Base-by-base conservation (phyloP, 495 filamentous ascomycete genomes). In the Neurospora sp. region DNA sequence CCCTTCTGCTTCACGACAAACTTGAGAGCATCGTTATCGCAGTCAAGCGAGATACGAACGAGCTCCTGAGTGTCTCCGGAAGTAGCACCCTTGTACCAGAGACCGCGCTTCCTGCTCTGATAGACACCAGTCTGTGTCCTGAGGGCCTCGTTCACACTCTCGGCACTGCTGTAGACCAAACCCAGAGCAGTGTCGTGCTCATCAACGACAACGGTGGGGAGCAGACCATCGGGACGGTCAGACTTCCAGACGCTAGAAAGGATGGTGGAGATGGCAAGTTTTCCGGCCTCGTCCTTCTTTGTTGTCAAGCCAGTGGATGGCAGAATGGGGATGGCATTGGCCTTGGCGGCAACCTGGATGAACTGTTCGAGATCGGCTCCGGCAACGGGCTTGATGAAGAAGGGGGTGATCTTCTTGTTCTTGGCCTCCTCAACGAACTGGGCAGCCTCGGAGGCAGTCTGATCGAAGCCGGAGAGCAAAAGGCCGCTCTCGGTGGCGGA, bases 31-130 rank as follows among this genome's bases (percentile, higher is more conserved):
- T 99, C 96, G 72, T 90, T 89, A 79, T 99, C 96, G 81, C 96
- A 99, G 78, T 99, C 96, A 35, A 92, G 82, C 4, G 92, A 90
- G 75, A 99, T 89, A 42, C 88, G 89, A 31, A 98, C 86, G 70
- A 99, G 83, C 79, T 98, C 90, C 80, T 99, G 96, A 2, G 91
- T 91, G 80, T 98, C 94, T 37, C 96, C 96, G 70, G 94, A 97
- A 9, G 91, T 94, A 41, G 94, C 93, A 31, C 96, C 96, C 82
- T 99, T 99, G 83, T 96, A 93, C 96, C 96, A 99, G 35, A 99
- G 82, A 3, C 95, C 94, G 7, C 95, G 89, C 84, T 97, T 97
- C 41, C 96, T 87, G 80, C 93, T 97, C 81, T 97, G 94, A 79
- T 99, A 99, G 35, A 98, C 96, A 38, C 96, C 96, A 1, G 90